Evolutionary conservation across 2,329 filamentous ascomycete species (phyloP).

Genomic region (Zelopaecilomyces penicillatus): DNA sequence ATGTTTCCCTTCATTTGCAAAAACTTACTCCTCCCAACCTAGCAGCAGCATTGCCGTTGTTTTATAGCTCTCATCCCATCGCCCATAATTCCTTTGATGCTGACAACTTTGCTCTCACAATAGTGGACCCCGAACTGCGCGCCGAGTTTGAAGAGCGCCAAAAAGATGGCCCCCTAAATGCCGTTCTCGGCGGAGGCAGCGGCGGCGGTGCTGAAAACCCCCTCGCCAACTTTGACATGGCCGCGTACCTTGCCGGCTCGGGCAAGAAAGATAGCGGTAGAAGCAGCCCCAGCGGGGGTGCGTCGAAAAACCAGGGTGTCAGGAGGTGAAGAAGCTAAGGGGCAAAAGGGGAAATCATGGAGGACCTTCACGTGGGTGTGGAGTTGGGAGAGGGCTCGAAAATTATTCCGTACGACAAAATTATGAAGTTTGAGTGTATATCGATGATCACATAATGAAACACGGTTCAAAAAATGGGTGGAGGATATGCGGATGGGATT

Average conservation of each 20-base stretch:
- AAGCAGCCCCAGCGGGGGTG: slow-evolving; percentile 1
- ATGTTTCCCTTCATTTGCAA: slow-evolving; percentile 32
- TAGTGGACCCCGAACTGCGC: slow-evolving; percentile 94
- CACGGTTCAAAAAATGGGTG: not conserved
- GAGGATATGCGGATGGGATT: not conserved
- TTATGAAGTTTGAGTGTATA: too few species aligned
- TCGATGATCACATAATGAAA: too few species aligned
- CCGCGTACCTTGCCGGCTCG: slow-evolving; percentile 52
- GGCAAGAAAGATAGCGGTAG: slow-evolving; percentile 30
- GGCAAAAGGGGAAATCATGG: not conserved
- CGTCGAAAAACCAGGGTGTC: slow-evolving; percentile 33
- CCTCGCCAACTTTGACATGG: slow-evolving; percentile 52
- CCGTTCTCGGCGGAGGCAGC: slow-evolving; percentile 37
- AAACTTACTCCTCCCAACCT: not conserved
- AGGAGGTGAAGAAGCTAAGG: slow-evolving; percentile 20
- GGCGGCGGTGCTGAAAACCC: slow-evolving; percentile 29
- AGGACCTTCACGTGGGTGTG: not conserved
- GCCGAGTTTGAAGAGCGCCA: slow-evolving; percentile 90
- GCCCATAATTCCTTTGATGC: not conserved
- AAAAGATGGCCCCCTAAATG: slow-evolving; percentile 61
- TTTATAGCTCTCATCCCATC: not conserved
- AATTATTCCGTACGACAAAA: too few species aligned
- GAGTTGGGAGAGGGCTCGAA: too few species aligned
- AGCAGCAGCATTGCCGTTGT: not conserved
- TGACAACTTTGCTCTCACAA: slow-evolving; percentile 7